Base-by-base conservation (phyloP, 495 filamentous ascomycete species). In the Penicillium manginii region DNA sequence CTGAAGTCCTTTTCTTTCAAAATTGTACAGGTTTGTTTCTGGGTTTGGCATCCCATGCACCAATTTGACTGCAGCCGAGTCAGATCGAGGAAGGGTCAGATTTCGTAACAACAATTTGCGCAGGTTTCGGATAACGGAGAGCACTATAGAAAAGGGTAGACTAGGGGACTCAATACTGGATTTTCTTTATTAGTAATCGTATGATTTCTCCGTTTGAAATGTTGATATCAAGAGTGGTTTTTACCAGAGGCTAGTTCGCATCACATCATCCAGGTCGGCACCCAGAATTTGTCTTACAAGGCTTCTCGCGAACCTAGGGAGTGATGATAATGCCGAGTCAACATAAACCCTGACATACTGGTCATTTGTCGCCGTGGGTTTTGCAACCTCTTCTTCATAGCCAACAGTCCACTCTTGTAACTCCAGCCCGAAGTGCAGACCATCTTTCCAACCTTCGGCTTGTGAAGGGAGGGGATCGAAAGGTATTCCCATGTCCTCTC, bases 401-500 rank as follows among this genome's bases (percentile, higher is more conserved):
- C 54, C 23, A 26, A 71, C 60, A 1, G 79, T 77, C 82, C 81
- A 87, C 23, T 70, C 62, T 1, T 57, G 60, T 47, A 86, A 58
- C 45, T 86, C 81, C 7, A 77, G 68, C 6, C 77, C 71, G 64
- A 82, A 86, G 19, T 85, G 77, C 57, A 82, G 57, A 6, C 83
- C 83, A 68, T 87, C 80, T 9, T 39, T 62, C 83, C 83, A 86
- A 0, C 72, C 71, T 10, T 46, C 65, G 21, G 57, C 60, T 11
- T 26, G 26, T 29, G 64, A 66, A 10, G 57, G 43, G 40, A 72
- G 65, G 11, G 18, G 14, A 45, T 60, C 54, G 21, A 66, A 81
- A 4, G 67, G 59, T n/a, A 81, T 78, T 8, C 57, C 72, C 71
- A 81, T 76, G 26, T 59, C 76, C 26, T 78, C 73, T 1, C 78